Evolutionary conservation across 495 filamentous ascomycete genomes (phyloP).

Genomic region (Aspergillus homomorphus): DNA sequence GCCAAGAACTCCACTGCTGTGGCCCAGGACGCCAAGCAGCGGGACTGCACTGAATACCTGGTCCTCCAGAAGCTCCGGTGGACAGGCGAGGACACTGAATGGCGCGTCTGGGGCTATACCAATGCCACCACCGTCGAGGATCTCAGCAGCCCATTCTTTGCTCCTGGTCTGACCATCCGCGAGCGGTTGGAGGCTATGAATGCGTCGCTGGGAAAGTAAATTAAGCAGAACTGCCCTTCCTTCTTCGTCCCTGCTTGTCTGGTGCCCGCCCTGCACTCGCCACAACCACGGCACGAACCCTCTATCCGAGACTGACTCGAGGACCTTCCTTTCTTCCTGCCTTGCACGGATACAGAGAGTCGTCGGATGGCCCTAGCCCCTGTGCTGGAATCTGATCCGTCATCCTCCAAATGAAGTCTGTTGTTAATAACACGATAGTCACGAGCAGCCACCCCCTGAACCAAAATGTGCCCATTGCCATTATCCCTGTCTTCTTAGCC

Average conservation of each 20-base stretch:
- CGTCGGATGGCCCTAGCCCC: too few species aligned
- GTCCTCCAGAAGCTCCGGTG: constrained; percentile 63
- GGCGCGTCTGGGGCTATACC: constrained; percentile 74
- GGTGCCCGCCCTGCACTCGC: neutral
- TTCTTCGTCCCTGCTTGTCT: neutral
- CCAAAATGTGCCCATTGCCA: neutral
- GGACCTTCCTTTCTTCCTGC: too few species aligned
- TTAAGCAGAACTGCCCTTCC: constrained; percentile 10
- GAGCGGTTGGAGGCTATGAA: constrained; percentile 39
- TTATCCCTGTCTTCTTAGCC: neutral
- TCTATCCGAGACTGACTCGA: too few species aligned
- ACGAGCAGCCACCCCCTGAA: neutral
- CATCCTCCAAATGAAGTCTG: neutral
- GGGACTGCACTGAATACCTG: constrained; percentile 72
- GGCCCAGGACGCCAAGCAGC: constrained; percentile 45
- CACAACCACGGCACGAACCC: too few species aligned
- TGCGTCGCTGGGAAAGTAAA: constrained; percentile 24
- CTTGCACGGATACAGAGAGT: too few species aligned
- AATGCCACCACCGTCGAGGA: constrained; percentile 56
- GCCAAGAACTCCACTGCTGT: neutral
- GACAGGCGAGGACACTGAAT: constrained; percentile 56
- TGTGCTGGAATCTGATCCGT: neutral
- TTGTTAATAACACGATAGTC: neutral
- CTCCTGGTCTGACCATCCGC: constrained; percentile 25
- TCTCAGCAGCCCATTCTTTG: constrained; percentile 36